Evolutionary conservation across 2,329 filamentous ascomycete species (phyloP).

Genomic region (Zymoseptoria tritici): DNA sequence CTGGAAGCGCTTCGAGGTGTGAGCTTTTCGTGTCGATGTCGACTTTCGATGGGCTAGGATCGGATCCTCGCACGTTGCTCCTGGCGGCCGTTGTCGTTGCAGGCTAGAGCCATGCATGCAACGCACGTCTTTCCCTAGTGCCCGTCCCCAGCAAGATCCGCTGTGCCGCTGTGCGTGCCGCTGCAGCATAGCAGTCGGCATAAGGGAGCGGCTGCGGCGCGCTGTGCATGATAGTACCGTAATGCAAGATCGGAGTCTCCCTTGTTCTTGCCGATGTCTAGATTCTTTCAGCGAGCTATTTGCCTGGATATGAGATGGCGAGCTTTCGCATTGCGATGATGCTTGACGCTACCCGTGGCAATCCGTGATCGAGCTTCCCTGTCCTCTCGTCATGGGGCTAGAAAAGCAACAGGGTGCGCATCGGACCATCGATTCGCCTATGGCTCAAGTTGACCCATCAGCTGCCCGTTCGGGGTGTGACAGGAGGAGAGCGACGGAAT

Average conservation of each 20-base stretch:
- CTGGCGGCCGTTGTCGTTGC: constrained; percentile 3
- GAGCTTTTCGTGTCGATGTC: background rate
- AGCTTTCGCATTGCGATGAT: background rate
- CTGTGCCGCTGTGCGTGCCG: constrained; percentile 4
- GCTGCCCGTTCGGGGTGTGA: constrained; percentile 7
- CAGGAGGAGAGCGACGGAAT: constrained; percentile 7
- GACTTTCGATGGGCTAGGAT: background rate
- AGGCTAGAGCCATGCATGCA: constrained; percentile 7
- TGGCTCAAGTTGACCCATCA: constrained; percentile 12
- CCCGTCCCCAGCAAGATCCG: constrained; percentile 4
- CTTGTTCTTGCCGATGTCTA: constrained; percentile 5
- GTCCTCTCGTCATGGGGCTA: background rate
- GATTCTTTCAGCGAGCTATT: background rate
- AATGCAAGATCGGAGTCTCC: background rate
- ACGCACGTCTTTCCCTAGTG: constrained; percentile 2
- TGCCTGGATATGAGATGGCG: background rate
- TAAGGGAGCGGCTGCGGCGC: background rate
- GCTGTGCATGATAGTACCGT: constrained; percentile 5
- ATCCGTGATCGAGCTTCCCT: background rate
- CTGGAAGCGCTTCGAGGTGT: background rate
- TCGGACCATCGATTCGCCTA: constrained; percentile 13
- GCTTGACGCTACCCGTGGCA: constrained; percentile 1
- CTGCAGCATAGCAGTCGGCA: constrained; percentile 1
- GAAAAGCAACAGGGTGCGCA: constrained; percentile 1
- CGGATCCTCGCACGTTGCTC: background rate